A percentile compares a stretch with the other conserved stretches of the same genome.
Conservation (phyloP, 257 asterid genomes). For the Penstemon eatonii region DNA sequence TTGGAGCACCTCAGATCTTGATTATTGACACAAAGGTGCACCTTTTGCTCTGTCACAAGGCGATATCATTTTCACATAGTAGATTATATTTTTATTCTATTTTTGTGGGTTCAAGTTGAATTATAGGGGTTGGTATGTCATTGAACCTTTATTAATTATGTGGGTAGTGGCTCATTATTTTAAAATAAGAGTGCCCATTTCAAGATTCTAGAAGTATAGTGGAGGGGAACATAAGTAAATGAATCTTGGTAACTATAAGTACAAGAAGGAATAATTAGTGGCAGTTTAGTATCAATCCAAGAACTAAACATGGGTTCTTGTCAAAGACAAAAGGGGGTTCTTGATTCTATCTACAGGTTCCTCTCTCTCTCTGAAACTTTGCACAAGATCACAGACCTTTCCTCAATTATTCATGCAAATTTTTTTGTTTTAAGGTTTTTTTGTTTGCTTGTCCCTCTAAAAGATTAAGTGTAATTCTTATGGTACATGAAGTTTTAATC, state of each 20-base stretch:
- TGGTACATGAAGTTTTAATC: slow-evolving; percentile 7
- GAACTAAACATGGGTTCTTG: slow-evolving; percentile 26
- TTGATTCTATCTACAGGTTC: slow-evolving; percentile 28
- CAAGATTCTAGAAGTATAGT: slow-evolving; percentile 27
- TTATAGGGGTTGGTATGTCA: slow-evolving; percentile 27
- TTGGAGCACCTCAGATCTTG: slow-evolving; percentile 29
- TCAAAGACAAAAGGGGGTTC: slow-evolving; percentile 29
- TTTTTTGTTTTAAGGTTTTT: background rate
- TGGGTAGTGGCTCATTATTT: slow-evolving; percentile 11
- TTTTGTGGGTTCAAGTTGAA: slow-evolving; percentile 21
- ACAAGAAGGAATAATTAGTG: background rate
- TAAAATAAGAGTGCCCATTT: slow-evolving; percentile 23
- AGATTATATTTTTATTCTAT: slow-evolving; percentile 1
- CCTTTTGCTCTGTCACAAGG: slow-evolving; percentile 21
- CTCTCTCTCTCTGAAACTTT: background rate
- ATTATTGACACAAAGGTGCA: slow-evolving; percentile 2
- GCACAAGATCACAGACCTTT: background rate
- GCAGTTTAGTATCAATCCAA: background rate
- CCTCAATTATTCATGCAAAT: background rate
- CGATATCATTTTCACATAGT: slow-evolving; percentile 25
- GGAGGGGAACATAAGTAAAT: slow-evolving; percentile 19
- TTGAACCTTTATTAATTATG: slow-evolving; percentile 13
- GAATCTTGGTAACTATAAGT: slow-evolving; percentile 17
- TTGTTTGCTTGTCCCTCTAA: slow-evolving; percentile 9
- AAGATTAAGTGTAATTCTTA: slow-evolving; percentile 10